These are phyloP conservation scores for Exophiala sp. DNA, from an alignment of 2,329 filamentous ascomycete genomes.

Conservation along the genomic window DNA sequence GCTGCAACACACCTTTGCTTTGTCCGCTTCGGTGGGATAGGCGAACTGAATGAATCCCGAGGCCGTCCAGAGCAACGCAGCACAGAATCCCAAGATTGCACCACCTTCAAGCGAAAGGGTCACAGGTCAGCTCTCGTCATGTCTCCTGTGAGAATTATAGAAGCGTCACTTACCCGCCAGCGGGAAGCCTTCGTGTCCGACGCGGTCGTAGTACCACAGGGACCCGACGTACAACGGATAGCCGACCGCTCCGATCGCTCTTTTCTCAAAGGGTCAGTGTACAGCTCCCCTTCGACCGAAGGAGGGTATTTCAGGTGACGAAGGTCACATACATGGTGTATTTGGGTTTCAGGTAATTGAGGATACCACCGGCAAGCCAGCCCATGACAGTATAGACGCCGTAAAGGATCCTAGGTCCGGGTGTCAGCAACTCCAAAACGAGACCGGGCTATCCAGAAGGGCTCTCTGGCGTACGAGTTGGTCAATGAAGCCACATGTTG, in stretches of 20 bases:
- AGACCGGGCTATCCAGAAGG: slow-evolving; percentile 21
- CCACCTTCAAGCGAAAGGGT: slow-evolving; percentile 1
- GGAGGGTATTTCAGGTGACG: too few species aligned
- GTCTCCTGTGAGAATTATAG: not conserved
- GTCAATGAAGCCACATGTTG: slow-evolving; percentile 20
- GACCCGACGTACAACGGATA: slow-evolving; percentile 27
- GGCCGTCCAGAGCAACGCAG: slow-evolving; percentile 22
- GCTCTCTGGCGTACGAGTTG: slow-evolving; percentile 25
- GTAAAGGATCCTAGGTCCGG: not conserved
- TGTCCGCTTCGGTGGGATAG: slow-evolving; percentile 22
- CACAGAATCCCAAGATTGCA: slow-evolving; percentile 16
- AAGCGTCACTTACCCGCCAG: not conserved
- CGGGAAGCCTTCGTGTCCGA: slow-evolving; percentile 24
- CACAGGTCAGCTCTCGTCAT: not conserved
- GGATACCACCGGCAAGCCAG: slow-evolving; percentile 3
- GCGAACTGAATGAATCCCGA: slow-evolving; percentile 21
- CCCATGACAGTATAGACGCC: not conserved
- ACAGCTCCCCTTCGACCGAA: too few species aligned
- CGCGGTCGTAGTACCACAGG: slow-evolving; percentile 27
- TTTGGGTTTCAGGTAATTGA: slow-evolving; percentile 16
- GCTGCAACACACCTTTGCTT: slow-evolving; percentile 13
- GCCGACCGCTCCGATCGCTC: slow-evolving; percentile 20
- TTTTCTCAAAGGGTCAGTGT: not conserved
- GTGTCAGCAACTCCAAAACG: not conserved
- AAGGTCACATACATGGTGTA: not conserved